Evolutionary conservation across 257 asterid species (phyloP).

Genomic region (Nicotiana knightiana): DNA sequence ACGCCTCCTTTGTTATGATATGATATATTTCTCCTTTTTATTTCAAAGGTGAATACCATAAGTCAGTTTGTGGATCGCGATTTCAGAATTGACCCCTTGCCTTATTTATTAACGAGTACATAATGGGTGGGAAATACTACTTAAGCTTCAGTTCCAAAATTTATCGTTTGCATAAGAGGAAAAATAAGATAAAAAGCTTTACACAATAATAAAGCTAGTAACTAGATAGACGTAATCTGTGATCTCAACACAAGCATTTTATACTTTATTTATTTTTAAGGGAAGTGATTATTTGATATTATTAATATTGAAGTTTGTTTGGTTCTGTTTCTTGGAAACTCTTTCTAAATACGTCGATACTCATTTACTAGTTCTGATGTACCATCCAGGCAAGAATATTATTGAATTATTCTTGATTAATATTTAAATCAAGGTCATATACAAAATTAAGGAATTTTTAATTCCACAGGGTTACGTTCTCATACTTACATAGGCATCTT

Average conservation of each 20-base stretch:
- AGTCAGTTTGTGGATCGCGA: no score
- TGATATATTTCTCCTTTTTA: no score
- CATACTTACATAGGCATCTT: neutral
- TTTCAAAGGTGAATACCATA: no score
- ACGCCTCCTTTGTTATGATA: no score
- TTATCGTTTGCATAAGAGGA: no score
- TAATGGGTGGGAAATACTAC: no score
- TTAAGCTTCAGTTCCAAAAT: no score
- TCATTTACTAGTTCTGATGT: neutral
- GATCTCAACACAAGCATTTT: neutral
- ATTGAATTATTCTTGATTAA: neutral
- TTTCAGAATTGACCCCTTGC: no score
- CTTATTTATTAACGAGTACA: no score
- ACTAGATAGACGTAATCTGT: neutral
- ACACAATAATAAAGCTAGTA: no score
- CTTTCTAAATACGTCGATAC: neutral
- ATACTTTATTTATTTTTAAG: neutral
- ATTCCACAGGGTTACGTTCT: neutral
- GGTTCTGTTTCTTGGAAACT: neutral
- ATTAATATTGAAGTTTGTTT: neutral
- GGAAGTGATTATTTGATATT: neutral
- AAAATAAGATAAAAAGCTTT: no score
- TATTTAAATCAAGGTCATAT: neutral
- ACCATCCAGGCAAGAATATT: neutral
- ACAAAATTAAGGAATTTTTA: neutral